Evolutionary conservation across 345 rosid species (phyloP).

Genomic region (Geranium brycei): DNA sequence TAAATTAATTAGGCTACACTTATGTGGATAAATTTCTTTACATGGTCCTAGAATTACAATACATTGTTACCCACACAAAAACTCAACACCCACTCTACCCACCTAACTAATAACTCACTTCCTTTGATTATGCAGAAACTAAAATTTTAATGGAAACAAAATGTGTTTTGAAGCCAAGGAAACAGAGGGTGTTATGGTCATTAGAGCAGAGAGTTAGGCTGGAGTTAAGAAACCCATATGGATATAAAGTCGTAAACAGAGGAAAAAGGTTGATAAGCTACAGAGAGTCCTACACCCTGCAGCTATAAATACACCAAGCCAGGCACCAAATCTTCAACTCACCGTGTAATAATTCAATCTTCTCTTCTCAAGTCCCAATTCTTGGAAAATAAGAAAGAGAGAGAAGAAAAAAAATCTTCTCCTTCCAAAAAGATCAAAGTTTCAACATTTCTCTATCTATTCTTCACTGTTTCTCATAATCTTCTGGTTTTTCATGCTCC

Average conservation of each 20-base stretch:
- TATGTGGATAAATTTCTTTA: too few relatives aligned
- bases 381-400: neutral
- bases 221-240: neutral
- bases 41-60: neutral
- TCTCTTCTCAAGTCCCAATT: neutral
- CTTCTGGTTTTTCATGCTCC: neutral
- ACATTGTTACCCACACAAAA: too few relatives aligned
- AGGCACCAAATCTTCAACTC: slow-evolving; percentile 1
- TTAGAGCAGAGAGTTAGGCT: neutral
- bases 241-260: neutral
- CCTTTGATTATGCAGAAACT: neutral
- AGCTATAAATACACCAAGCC: slow-evolving; percentile 28
- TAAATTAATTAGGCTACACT: too few relatives aligned
- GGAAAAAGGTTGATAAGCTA: neutral
- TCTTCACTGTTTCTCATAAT: neutral
- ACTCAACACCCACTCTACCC: neutral
- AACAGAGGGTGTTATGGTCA: neutral
- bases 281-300: slow-evolving; percentile 8
- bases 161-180: neutral
- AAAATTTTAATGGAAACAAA: neutral
- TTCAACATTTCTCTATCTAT: neutral
- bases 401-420: neutral
- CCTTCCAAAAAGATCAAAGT: too few relatives aligned
- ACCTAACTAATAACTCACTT: neutral
- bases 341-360: slow-evolving; percentile 1